Conservation (phyloP, 192 early-diverging fungal genomes). For the Coemansia sp. region DNA sequence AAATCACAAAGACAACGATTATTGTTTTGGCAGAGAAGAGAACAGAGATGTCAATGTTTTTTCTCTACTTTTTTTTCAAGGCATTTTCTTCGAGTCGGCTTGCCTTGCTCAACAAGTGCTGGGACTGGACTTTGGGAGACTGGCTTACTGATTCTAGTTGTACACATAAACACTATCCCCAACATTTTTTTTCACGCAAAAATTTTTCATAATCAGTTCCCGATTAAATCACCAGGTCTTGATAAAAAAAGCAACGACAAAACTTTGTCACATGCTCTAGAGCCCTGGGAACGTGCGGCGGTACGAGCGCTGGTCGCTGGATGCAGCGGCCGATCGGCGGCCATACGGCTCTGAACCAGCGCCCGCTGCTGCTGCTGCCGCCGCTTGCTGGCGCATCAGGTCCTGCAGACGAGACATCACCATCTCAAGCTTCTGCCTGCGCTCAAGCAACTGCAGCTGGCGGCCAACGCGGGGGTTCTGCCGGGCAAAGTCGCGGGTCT, state of each 20-base stretch:
- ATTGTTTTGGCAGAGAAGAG: neutral
- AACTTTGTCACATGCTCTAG: constrained; percentile 6
- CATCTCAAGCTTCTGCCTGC: constrained; percentile 78
- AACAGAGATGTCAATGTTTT: neutral
- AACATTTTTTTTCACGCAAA: neutral
- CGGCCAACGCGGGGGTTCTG: constrained; percentile 83
- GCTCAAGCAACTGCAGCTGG: constrained; percentile 86
- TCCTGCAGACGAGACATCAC: constrained; percentile 59
- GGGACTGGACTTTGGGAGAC: neutral
- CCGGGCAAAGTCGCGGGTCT: constrained; percentile 84
- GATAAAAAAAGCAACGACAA: neutral
- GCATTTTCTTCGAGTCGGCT: no score
- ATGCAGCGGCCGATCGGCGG: constrained; percentile 1
- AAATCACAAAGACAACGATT: neutral
- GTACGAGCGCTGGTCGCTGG: constrained; percentile 17
- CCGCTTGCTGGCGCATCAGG: constrained; percentile 41
- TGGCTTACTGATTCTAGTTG: no score
- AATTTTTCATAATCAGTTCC: neutral
- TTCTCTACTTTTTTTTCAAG: no score
- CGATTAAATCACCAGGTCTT: neutral
- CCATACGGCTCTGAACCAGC: neutral
- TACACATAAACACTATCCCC: no score
- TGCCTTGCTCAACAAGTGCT: no score
- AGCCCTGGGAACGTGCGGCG: constrained; percentile 26
- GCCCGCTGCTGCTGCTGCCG: neutral